Percentiles rank a stretch among this genome's conserved stretches.
Conservation (phyloP, 257 asterid species). For the Linaria vulgaris region DNA sequence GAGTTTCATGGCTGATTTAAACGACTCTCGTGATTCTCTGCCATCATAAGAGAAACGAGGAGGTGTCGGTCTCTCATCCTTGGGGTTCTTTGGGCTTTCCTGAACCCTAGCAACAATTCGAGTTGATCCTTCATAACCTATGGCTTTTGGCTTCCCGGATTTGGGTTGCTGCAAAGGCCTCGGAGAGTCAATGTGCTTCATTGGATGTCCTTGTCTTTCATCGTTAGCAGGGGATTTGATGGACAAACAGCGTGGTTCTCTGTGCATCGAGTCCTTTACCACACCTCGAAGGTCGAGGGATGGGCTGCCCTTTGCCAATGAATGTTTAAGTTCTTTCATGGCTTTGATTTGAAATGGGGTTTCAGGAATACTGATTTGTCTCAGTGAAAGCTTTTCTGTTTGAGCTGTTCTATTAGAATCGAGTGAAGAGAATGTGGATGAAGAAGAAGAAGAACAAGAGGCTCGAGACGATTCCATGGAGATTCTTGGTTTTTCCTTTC, state of each 20-base stretch:
- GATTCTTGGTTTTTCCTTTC: constrained; percentile 45
- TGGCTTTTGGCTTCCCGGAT: constrained; percentile 36
- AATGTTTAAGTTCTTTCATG: constrained; percentile 32
- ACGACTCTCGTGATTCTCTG: constrained; percentile 58
- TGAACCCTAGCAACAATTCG: constrained; percentile 38
- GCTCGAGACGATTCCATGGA: constrained; percentile 69
- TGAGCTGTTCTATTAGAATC: constrained; percentile 47
- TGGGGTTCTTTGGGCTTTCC: constrained; percentile 36
- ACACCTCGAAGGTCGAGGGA: constrained; percentile 62
- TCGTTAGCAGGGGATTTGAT: constrained; percentile 50
- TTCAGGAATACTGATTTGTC: constrained; percentile 34
- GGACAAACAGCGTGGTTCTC: constrained; percentile 65
- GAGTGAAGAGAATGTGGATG: constrained; percentile 64
- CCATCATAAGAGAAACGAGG: constrained; percentile 88
- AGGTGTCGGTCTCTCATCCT: constrained; percentile 44
- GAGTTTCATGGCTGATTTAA: constrained; percentile 46
- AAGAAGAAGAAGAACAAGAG: constrained; percentile 67
- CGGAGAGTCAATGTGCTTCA: constrained; percentile 92
- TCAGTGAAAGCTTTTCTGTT: constrained; percentile 34
- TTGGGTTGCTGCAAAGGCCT: constrained; percentile 65
- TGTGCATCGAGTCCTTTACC: constrained; percentile 77
- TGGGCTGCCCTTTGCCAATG: constrained; percentile 30
- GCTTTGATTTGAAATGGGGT: constrained; percentile 33
- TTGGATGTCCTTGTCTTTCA: constrained; percentile 47
- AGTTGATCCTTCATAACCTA: constrained; percentile 33